Percentiles rank a stretch among this genome's conserved stretches.
Conservation (phyloP, 148 eudicot species). For the Camellia lanceoleosa region DNA sequence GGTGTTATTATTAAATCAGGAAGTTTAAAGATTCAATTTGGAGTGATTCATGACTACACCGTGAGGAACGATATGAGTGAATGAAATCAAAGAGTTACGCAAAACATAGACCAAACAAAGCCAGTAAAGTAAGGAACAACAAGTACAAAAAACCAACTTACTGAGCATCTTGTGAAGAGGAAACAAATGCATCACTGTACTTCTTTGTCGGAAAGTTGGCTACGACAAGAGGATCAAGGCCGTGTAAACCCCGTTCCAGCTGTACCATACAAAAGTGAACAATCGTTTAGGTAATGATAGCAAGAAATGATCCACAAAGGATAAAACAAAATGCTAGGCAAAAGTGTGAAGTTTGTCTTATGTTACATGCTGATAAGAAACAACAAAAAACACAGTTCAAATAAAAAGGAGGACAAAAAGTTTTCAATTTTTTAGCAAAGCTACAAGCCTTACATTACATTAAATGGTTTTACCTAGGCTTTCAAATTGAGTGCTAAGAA, state of each 20-base stretch:
- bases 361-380: neutral
- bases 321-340: no score
- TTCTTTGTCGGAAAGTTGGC: slow-evolving; percentile 78
- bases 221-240: slow-evolving; percentile 61
- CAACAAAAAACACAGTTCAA: neutral
- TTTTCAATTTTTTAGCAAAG: neutral
- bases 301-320: neutral
- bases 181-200: slow-evolving; percentile 60
- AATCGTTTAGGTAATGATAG: neutral
- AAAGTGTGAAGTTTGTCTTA: neutral
- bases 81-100: neutral
- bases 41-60: neutral
- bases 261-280: slow-evolving; percentile 30
- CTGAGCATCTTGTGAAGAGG: slow-evolving; percentile 66
- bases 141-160: slow-evolving; percentile 37
- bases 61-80: neutral
- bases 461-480: no score
- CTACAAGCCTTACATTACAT: no score
- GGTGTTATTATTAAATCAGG: no score
- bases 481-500: no score
- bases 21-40: neutral
- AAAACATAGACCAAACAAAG: neutral
- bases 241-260: slow-evolving; percentile 82
- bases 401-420: neutral
- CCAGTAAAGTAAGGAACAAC: neutral